A percentile compares a stretch with the other conserved stretches of the same genome.
These are phyloP conservation scores for Cercospora sojina DNA, from an alignment of 2,329 filamentous ascomycete species.

Conservation along the genomic window DNA sequence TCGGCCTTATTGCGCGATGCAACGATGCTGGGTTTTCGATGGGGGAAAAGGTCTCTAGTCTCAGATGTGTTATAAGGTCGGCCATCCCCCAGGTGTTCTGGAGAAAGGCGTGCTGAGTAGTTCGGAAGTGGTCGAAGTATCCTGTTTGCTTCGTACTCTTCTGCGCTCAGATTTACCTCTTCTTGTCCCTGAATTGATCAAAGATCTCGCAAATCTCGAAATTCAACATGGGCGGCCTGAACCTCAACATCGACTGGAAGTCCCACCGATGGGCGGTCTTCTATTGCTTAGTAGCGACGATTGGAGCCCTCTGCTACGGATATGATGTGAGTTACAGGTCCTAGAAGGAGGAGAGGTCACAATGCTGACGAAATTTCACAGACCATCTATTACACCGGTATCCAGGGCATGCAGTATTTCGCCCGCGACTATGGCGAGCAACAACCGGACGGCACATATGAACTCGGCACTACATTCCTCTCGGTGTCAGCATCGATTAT, in stretches of 20 bases:
- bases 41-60: background rate
- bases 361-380: slow-evolving; percentile 9
- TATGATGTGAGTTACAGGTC: slow-evolving; percentile 19
- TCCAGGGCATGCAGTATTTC: slow-evolving; percentile 27
- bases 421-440: slow-evolving; percentile 23
- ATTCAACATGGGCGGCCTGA: slow-evolving; percentile 20
- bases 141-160: background rate
- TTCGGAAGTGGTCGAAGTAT: background rate
- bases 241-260: slow-evolving; percentile 27
- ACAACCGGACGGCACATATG: slow-evolving; percentile 20
- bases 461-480: slow-evolving; percentile 24
- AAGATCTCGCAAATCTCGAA: background rate
- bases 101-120: background rate
- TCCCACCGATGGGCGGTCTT: slow-evolving; percentile 26
- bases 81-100: background rate
- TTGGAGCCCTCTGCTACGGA: slow-evolving; percentile 26
- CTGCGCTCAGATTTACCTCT: background rate
- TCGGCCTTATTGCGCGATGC: slow-evolving; percentile 3
- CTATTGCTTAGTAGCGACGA: slow-evolving; percentile 28
- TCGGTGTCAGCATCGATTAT: slow-evolving; percentile 28
- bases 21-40: background rate
- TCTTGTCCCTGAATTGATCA: background rate
- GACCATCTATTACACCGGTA: slow-evolving; percentile 28
- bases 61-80: background rate
- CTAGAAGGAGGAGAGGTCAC: background rate